Evolutionary conservation across 2,329 filamentous ascomycete species (phyloP), one percentile per base, ranked within the genome.

Genomic region (Colletotrichum sp.): DNA sequence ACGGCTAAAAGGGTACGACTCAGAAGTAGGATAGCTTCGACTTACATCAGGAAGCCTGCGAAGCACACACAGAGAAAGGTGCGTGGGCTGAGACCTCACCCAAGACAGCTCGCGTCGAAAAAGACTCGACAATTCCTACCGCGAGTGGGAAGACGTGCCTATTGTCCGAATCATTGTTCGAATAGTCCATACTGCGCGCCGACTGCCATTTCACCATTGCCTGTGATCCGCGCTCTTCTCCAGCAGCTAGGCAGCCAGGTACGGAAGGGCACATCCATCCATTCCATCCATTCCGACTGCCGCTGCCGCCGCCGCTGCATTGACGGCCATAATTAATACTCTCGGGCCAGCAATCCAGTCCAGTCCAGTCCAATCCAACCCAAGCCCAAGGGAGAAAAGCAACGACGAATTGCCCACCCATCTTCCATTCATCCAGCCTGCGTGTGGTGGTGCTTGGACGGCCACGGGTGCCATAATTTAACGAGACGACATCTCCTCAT

Each of bases 371-470:
- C 69, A 57, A 63, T n/a, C 70, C 71, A 52, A 74, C 44, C 44
- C 44, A 62, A 61, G 15, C 22, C 36, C 69, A 69, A 69, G 70
- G 59, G 61, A 76, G 74, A 74, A 69, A 74, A 69, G 65, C 69
- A 76, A 73, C 70, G 57, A 73, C 27, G 61, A 69, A 12, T 44
- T 66, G 36, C 25, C 25, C 63, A 27, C 30, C 55, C 73, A 34
- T 32, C 27, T 29, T 16, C n/a, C n/a, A n/a, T 52, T 13, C n/a
- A 52, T 12, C 44, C 44, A 22, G 19, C 39, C 19, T 49, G n/a
- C 55, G 34, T 25, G 27, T 59, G 72, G 34, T 30, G 70, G 70
- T 74, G 74, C 74, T 76, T 76, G 74, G 74, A 76, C 70, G 49
- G 68, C 49, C 36, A 27, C 29, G 25, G 44, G n/a, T n/a, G 30